Evolutionary conservation across 768 basidiomycete species (phyloP), one percentile per base, ranked within the genome.

Genomic region (Hortiboletus campestris): DNA sequence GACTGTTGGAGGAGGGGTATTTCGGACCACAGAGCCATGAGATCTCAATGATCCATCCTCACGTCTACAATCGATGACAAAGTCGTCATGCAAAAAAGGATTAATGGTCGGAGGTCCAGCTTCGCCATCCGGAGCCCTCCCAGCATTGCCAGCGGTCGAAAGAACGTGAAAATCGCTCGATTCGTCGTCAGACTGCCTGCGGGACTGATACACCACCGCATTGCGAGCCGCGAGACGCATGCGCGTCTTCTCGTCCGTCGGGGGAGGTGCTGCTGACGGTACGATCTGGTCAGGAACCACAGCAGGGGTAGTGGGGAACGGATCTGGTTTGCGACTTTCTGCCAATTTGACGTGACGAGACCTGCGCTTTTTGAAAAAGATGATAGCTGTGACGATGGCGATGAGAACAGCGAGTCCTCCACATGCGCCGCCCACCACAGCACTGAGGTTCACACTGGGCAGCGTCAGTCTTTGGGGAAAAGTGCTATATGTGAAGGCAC

Each of bases 311-410:
- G 9, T 5, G 1, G 44, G 44, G 32, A 55, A 63, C n/a, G 55
- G 63, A 19, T 43, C 25, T 2, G 61, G 49, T 45, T 2, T 45
- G 10, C 36, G 22, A 34, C 32, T 53, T 28, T 57, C 51, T 20
- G 35, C 47, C 31, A 52, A 10, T 6, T n/a, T 38, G 17, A 28
- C 13, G 17, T 22, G 41, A 32, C 11, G 56, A 34, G 50, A 47
- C 38, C 10, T 49, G 46, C 49, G 39, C 22, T 36, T 61, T 35
- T n/a, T 51, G 19, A 64, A 20, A 35, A 55, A 45, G 41, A 58
- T 25, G 42, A 51, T 31, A 0, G 42, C 25, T 19, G 48, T 28
- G 41, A 46, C 6, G 8, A 64, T 22, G 6, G 39, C 29, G 4
- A 49, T 32, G 36, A 57, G 39, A 9, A 10, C 34, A 22, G 28